These are phyloP conservation scores for Sphagnum fallax DNA, from an alignment of 228 moss, liverwort and hornwort species.

Conservation along the genomic window DNA sequence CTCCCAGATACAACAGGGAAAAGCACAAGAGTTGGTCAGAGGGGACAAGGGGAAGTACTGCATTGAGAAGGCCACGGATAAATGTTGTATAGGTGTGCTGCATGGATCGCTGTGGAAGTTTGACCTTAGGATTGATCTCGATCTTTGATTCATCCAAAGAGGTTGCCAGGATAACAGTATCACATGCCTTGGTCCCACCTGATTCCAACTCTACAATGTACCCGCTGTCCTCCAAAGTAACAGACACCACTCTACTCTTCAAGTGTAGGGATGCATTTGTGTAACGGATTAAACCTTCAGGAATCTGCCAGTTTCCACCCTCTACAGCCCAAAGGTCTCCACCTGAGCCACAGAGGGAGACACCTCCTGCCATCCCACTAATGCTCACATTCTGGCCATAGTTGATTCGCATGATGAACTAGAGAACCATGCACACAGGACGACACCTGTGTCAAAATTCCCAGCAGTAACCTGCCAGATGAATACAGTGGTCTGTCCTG, in stretches of 20 bases:
- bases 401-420: conserved; percentile 87
- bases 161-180: conserved; percentile 75
- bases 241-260: conserved; percentile 58
- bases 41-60: conserved; percentile 26
- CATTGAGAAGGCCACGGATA: conserved; percentile 70
- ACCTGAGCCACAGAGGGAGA: conserved; percentile 84
- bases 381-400: conserved; percentile 92
- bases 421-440: conserved; percentile 9
- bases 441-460: conserved; percentile 11
- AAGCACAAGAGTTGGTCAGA: background rate
- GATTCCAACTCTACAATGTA: conserved; percentile 42
- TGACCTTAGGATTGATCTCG: conserved; percentile 50
- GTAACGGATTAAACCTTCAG: conserved; percentile 69
- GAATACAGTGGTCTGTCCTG: background rate
- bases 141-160: conserved; percentile 85
- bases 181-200: conserved; percentile 33
- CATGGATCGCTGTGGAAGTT: conserved; percentile 52
- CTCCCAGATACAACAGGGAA: background rate
- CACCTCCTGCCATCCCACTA: conserved; percentile 83
- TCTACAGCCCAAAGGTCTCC: conserved; percentile 78
- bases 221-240: conserved; percentile 33
- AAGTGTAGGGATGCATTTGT: conserved; percentile 70
- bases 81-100: conserved; percentile 93
- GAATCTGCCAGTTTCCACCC: conserved; percentile 85
- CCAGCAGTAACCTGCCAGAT: background rate